Evolutionary conservation across 179 eudicot genomes (phyloP).

Genomic region (Beta lomatogona): DNA sequence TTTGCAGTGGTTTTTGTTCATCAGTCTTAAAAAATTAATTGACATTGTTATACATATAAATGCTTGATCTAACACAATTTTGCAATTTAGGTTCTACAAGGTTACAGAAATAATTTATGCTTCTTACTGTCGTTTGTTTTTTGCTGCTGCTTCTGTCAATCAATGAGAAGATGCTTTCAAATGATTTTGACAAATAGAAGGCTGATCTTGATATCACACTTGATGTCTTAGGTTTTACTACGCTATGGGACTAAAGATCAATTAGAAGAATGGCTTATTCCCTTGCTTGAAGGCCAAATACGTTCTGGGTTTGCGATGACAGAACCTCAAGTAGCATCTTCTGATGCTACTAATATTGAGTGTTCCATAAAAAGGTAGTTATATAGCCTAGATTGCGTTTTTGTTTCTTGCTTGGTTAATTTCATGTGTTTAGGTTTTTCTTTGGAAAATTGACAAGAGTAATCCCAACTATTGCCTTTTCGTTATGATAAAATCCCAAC

Average conservation of each 20-base stretch:
- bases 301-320: constrained; percentile 99
- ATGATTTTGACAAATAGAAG: background rate
- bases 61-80: background rate
- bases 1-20: background rate
- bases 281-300: constrained; percentile 84
- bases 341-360: constrained; percentile 98
- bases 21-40: too few species aligned
- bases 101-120: background rate
- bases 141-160: background rate
- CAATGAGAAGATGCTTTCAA: background rate
- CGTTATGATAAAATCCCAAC: too few species aligned
- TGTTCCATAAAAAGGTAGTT: constrained; percentile 84
- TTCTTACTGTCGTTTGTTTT: background rate
- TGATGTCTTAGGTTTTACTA: constrained; percentile 62
- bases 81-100: too few species aligned
- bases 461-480: too few species aligned
- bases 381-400: constrained; percentile 5
- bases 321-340: constrained; percentile 98
- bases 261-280: constrained; percentile 83
- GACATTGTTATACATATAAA: background rate
- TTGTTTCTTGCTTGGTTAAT: background rate
- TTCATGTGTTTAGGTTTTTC: background rate
- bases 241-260: constrained; percentile 93
- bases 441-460: background rate
- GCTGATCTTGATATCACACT: background rate